phyloP scores from a whole-genome alignment of 179 eudicot species.

The Carnegiea gigantea region DNA sequence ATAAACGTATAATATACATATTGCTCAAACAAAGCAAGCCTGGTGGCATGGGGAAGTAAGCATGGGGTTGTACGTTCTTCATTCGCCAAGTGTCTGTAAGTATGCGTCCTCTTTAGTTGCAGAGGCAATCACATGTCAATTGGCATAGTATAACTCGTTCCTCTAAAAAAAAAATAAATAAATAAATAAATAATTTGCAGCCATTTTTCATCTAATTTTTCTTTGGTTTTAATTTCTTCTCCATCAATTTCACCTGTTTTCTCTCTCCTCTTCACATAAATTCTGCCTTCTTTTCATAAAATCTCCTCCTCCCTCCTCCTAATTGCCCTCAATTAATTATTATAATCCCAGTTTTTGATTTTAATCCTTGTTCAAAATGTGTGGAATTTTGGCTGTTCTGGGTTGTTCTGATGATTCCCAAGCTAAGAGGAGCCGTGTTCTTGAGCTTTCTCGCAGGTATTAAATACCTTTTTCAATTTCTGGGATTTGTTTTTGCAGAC shows the following conservation, averaged over 20 bases:
- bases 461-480: neutral
- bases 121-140: too few species aligned
- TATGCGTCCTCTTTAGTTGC: neutral
- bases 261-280: neutral
- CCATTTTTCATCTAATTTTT: neutral
- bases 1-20: too few species aligned
- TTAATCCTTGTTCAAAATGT: constrained; percentile 24
- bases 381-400: constrained; percentile 45
- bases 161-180: neutral
- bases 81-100: constrained; percentile 3
- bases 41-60: neutral
- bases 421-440: constrained; percentile 39
- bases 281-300: too few species aligned
- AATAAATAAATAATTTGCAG: neutral
- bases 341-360: neutral
- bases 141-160: too few species aligned
- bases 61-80: too few species aligned
- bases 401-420: constrained; percentile 48
- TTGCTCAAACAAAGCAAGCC: neutral
- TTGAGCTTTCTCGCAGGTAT: constrained; percentile 50
- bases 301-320: too few species aligned
- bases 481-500: neutral
- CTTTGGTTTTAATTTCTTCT: neutral
- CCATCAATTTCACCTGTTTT: constrained; percentile 2
- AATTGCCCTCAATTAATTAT: neutral